These are phyloP conservation scores for Pythium vanterpoolii DNA, from an alignment of 352 stramenopile genomes.

Conservation along the genomic window DNA sequence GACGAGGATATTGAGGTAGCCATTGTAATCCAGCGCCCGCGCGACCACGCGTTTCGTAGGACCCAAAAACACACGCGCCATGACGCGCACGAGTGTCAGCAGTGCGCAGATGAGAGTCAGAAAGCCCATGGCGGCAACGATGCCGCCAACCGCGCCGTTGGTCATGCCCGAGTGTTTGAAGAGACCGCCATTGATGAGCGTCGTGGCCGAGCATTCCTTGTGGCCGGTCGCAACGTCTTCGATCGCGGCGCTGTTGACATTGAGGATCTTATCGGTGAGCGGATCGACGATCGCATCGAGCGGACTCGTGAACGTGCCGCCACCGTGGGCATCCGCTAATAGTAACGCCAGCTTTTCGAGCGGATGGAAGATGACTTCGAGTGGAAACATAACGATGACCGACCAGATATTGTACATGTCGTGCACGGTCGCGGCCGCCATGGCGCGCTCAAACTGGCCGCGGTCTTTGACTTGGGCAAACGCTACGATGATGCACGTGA, in stretches of 20 bases:
- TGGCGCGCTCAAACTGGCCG: conserved; percentile 32
- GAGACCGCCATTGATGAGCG: conserved; percentile 36
- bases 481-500: conserved; percentile 16
- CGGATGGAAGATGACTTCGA: conserved; percentile 36
- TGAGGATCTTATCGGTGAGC: conserved; percentile 9
- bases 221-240: conserved; percentile 13
- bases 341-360: conserved; percentile 29
- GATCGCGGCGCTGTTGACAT: conserved; percentile 16
- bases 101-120: conserved; percentile 45
- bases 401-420: conserved; percentile 21
- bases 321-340: conserved; percentile 6
- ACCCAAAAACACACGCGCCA: conserved; percentile 69
- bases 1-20: conserved; percentile 86
- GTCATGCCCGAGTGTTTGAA: conserved; percentile 35
- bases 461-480: conserved; percentile 11
- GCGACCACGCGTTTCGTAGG: conserved; percentile 82
- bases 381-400: conserved; percentile 7
- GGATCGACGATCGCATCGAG: conserved; percentile 25
- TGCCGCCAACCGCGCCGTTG: conserved; percentile 42
- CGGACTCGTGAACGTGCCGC: conserved; percentile 20
- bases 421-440: conserved; percentile 23
- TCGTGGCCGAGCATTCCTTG: conserved; percentile 1
- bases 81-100: conserved; percentile 25
- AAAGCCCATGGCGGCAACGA: conserved; percentile 45
- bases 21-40: conserved; percentile 87